phyloP scores from a whole-genome alignment of 306 rosid genomes.

The Inga oerstediana region DNA sequence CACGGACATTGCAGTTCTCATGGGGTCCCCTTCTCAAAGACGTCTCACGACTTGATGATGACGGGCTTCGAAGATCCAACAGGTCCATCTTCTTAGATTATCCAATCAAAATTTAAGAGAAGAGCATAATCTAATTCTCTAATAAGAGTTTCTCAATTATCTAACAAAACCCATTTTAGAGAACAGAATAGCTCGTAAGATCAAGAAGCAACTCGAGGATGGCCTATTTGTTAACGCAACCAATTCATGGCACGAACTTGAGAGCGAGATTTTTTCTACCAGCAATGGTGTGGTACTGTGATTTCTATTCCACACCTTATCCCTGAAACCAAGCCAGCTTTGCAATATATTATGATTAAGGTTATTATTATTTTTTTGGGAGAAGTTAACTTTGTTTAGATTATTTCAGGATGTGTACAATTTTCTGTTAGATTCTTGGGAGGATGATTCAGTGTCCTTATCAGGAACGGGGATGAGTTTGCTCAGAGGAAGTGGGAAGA shows the following conservation, averaged over 20 bases:
- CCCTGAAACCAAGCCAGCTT: background rate
- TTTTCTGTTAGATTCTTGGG: background rate
- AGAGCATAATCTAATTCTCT: background rate
- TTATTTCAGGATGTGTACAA: background rate
- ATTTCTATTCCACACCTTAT: background rate
- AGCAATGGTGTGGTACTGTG: background rate
- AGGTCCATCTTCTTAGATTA: conserved; percentile 40
- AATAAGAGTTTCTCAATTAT: conserved; percentile 14
- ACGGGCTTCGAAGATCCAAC: conserved; percentile 60
- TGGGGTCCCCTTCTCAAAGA: conserved; percentile 99
- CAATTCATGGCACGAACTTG: conserved; percentile 47
- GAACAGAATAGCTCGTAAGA: conserved; percentile 69
- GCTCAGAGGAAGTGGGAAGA: background rate
- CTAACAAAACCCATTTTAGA: conserved; percentile 33
- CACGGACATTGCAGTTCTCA: conserved; percentile 53
- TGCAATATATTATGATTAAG: background rate
- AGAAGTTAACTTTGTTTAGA: background rate
- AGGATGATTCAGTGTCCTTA: background rate
- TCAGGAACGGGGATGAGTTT: background rate
- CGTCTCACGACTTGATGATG: conserved; percentile 69
- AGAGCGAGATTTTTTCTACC: background rate
- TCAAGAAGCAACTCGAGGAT: conserved; percentile 59
- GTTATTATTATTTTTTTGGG: background rate
- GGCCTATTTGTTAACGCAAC: conserved; percentile 68
- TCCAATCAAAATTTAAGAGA: background rate